Evolutionary conservation across 2,329 filamentous ascomycete genomes (phyloP), one percentile per base, ranked within the genome.

Genomic region (Falciphora oryzae): DNA sequence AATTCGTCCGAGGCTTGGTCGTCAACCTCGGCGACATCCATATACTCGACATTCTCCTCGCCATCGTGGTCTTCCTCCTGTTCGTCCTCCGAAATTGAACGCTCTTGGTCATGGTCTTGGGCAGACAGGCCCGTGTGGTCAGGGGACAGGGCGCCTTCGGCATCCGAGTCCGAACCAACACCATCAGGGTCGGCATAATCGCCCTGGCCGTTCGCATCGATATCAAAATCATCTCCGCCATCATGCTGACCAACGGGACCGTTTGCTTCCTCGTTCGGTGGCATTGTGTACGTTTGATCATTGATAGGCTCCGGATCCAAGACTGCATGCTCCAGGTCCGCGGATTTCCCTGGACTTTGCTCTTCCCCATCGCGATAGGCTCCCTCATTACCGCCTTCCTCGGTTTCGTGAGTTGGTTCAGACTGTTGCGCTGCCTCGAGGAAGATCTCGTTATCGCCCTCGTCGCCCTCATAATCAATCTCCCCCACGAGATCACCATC

Each of bases 1-100:
- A 31, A 66, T 44, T 44, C 64, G 35, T 65, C 65, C 18, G 64
- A 61, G 2, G 65, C 60, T 11, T 69, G 66, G 22, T 67, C 64
- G 63, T 68, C 65, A 18, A 64, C 63, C 5, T 63, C 62, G 18
- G n/a, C 59, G n/a, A 62, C 63, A 4, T 62, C 63, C 56, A 63
- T 58, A 22, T 67, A 65, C 14, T 67, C 64, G 59, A 66, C 28
- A 27, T 63, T 62, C 13, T 62, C 35, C 27, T 65, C 61, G n/a
- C 27, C 29, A 16, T 60, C 18, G 60, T 64, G 6, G 31, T 1
- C 44, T 11, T 38, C 56, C 16, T 35, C 57, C 14, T 29, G 57
- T 3, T 31, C 29, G 25, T 27, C 27, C 2, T 18, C 57, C 1
- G 57, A 27, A 27, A 27, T 32, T 60, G 35, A 57, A 29, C 22